Evolutionary conservation across 306 rosid genomes (phyloP).

Genomic region (Castanospermum australe): DNA sequence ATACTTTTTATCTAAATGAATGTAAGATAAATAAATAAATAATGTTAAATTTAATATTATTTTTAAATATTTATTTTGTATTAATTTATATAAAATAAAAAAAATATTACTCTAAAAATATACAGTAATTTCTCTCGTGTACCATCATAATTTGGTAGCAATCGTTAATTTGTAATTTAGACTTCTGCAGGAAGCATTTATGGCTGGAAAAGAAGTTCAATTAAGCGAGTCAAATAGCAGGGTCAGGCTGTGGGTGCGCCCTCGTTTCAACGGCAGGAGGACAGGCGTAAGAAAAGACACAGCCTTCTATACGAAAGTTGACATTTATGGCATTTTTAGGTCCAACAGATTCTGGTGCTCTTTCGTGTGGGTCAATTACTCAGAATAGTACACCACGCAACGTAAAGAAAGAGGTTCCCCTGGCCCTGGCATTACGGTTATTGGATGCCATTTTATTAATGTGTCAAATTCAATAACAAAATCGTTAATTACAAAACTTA

Average conservation of each 20-base stretch:
- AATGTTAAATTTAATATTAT: no score
- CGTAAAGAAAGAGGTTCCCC: neutral
- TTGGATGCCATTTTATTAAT: no score
- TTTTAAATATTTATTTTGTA: no score
- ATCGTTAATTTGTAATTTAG: neutral
- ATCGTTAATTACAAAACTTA: neutral
- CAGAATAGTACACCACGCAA: neutral
- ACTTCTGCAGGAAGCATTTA: conserved; percentile 12
- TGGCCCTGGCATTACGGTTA: no score
- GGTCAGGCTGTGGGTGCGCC: conserved; percentile 15
- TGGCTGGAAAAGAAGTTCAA: neutral
- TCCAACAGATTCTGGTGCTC: conserved; percentile 15
- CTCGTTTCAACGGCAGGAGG: conserved; percentile 14
- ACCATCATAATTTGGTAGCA: neutral
- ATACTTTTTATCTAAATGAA: no score
- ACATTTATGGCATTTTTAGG: conserved; percentile 23
- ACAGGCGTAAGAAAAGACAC: neutral
- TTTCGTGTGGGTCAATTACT: conserved; percentile 22
- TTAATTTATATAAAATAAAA: no score
- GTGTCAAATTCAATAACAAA: conserved; percentile 1
- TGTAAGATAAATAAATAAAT: no score
- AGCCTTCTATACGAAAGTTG: conserved; percentile 6
- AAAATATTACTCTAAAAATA: no score
- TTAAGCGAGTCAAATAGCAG: conserved; percentile 20
- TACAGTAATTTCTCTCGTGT: no score